phyloP scores from a whole-genome alignment of 768 basidiomycete species.

The Psilocybe azurescens region DNA sequence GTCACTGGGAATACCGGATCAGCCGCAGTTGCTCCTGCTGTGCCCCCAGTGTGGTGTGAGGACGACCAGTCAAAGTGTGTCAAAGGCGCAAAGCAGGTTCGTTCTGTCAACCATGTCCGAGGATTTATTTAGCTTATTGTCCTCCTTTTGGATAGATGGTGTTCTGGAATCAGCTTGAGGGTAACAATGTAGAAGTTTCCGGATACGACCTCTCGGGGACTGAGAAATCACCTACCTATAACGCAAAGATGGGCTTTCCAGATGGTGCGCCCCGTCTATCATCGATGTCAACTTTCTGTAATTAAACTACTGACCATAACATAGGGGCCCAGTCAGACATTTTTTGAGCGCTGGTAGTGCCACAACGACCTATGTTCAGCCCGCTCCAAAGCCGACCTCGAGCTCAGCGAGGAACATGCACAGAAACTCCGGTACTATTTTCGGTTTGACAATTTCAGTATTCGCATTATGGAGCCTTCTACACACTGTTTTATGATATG shows the following conservation, averaged over 20 bases:
- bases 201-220: conserved; percentile 49
- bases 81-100: conserved; percentile 43
- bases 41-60: conserved; percentile 48
- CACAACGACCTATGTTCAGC: conserved; percentile 1
- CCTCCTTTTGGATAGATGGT: conserved; percentile 35
- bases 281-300: not conserved
- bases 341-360: conserved; percentile 4
- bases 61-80: conserved; percentile 37
- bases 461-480: not conserved
- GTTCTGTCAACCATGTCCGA: not conserved
- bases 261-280: conserved; percentile 27
- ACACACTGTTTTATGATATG: not conserved
- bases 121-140: not conserved
- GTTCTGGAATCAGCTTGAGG: conserved; percentile 47
- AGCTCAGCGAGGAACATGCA: not conserved
- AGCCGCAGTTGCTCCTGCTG: conserved; percentile 33
- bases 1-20: conserved; percentile 39
- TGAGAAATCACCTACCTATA: conserved; percentile 42
- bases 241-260: conserved; percentile 38
- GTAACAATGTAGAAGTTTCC: conserved; percentile 45
- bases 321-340: conserved; percentile 29
- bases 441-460: not conserved
- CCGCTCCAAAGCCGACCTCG: not conserved
- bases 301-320: not conserved
- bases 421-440: not conserved